These are phyloP conservation scores for Candida berthetii DNA, from an alignment of 805 yeast genomes.

Conservation along the genomic window DNA sequence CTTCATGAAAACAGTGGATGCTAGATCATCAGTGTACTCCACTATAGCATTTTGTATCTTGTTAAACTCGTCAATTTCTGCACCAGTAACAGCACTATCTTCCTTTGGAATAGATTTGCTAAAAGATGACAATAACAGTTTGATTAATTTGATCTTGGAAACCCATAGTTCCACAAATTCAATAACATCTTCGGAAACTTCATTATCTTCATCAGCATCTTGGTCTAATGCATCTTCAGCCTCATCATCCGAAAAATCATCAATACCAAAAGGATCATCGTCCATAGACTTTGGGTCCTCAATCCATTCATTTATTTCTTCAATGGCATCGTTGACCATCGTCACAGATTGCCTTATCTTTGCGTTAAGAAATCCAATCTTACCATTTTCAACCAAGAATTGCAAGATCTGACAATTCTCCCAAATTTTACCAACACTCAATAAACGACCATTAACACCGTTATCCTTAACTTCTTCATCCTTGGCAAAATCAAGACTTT, in stretches of 20 bases:
- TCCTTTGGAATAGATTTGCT: conserved; percentile 48
- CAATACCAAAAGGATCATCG: conserved; percentile 49
- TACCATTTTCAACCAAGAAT: conserved; percentile 39
- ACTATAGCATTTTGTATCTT: conserved; percentile 35
- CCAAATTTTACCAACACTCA: conserved; percentile 68
- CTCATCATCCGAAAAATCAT: conserved; percentile 23
- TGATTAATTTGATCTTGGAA: conserved; percentile 47
- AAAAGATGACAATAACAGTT: conserved; percentile 51
- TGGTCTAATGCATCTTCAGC: conserved; percentile 15
- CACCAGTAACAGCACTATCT: conserved; percentile 28
- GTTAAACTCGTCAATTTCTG: conserved; percentile 41
- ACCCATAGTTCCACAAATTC: conserved; percentile 43
- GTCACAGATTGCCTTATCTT: conserved; percentile 37
- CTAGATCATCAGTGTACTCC: conserved; percentile 48
- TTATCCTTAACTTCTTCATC: conserved; percentile 16
- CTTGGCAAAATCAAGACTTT: conserved; percentile 11
- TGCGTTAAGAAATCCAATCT: conserved; percentile 43
- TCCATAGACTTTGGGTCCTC: conserved; percentile 48
- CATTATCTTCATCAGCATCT: conserved; percentile 16
- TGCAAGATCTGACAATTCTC: conserved; percentile 48
- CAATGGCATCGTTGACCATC: conserved; percentile 55
- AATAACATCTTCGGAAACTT: conserved; percentile 28
- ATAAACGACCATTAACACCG: conserved; percentile 35
- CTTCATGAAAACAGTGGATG: conserved; percentile 47
- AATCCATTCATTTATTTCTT: conserved; percentile 66